Percentiles rank a stretch among this genome's conserved stretches.
Evolutionary conservation across 208 protist species (phyloP).

Genomic region (Leishmania major): DNA sequence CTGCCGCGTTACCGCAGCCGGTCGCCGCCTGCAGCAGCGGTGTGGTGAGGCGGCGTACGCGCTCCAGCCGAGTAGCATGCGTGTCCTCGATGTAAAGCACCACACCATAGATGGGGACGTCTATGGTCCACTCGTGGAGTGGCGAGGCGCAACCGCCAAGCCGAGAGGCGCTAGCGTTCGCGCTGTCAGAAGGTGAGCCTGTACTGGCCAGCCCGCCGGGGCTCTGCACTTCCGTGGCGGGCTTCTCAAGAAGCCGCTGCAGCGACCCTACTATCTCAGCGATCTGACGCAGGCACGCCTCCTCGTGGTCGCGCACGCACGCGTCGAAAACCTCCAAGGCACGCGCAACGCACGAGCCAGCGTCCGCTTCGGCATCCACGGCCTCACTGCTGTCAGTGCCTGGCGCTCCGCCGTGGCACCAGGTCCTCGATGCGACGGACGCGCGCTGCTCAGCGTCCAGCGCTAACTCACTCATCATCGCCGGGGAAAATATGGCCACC

Average conservation of each 20-base stretch:
- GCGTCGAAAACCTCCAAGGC: constrained; percentile 12
- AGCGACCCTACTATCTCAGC: background rate
- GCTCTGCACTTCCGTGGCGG: background rate
- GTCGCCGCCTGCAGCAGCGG: constrained; percentile 17
- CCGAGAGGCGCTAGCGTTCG: background rate
- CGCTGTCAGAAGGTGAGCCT: background rate
- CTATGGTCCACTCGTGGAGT: constrained; percentile 6
- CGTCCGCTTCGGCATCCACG: background rate
- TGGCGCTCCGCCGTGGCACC: too few relatives aligned
- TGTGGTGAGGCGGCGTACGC: constrained; percentile 22
- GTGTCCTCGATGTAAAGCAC: constrained; percentile 27
- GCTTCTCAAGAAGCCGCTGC: background rate
- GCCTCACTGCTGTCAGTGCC: background rate
- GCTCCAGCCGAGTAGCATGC: constrained; percentile 22
- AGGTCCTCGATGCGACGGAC: background rate
- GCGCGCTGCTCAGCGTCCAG: constrained; percentile 10
- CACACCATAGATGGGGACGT: constrained; percentile 30
- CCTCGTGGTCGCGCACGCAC: constrained; percentile 15
- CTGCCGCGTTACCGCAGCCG: background rate
- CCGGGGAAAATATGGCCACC: constrained; percentile 1
- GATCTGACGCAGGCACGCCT: constrained; percentile 5
- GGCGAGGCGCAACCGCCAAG: background rate
- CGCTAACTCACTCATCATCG: constrained; percentile 1
- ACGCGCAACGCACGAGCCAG: constrained; percentile 2
- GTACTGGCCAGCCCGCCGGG: background rate